phyloP scores from a whole-genome alignment of 768 basidiomycete genomes.

The Heimioporus sp. region DNA sequence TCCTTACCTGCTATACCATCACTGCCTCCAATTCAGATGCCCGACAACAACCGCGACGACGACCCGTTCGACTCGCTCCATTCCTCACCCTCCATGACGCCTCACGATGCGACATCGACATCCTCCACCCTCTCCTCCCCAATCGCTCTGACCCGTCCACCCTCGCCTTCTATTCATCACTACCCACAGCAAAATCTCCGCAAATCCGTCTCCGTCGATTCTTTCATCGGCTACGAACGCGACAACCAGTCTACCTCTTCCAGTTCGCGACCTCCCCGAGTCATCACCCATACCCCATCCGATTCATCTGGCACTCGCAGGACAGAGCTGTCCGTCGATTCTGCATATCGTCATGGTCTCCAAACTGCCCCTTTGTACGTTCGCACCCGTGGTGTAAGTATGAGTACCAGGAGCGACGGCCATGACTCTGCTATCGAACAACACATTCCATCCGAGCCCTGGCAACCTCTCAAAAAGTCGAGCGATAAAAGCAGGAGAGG shows the following conservation, averaged over 20 bases:
- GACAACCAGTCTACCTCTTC: slow-evolving; percentile 31
- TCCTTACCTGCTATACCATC: slow-evolving; percentile 38
- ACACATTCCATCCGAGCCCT: slow-evolving; percentile 56
- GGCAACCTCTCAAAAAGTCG: slow-evolving; percentile 40
- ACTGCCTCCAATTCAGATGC: slow-evolving; percentile 46
- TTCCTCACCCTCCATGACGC: slow-evolving; percentile 33
- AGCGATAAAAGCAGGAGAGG: slow-evolving; percentile 44
- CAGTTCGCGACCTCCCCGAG: slow-evolving; percentile 38
- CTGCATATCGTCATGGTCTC: slow-evolving; percentile 24
- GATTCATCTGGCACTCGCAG: slow-evolving; percentile 34
- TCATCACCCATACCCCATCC: slow-evolving; percentile 33
- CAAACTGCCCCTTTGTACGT: slow-evolving; percentile 34
- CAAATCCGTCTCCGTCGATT: slow-evolving; percentile 79
- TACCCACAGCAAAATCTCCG: slow-evolving; percentile 42
- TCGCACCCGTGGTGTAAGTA: slow-evolving; percentile 55
- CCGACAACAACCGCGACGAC: slow-evolving; percentile 24
- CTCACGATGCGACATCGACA: slow-evolving; percentile 34
- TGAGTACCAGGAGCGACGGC: slow-evolving; percentile 47
- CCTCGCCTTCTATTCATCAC: slow-evolving; percentile 20
- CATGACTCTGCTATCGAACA: slow-evolving; percentile 36
- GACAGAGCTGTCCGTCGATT: slow-evolving; percentile 24
- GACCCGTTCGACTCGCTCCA: slow-evolving; percentile 13
- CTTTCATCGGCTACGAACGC: slow-evolving; percentile 53
- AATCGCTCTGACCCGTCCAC: slow-evolving; percentile 9
- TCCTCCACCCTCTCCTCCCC: slow-evolving; percentile 44